phyloP scores from a whole-genome alignment of 257 asterid genomes.

The Vinca minor region DNA sequence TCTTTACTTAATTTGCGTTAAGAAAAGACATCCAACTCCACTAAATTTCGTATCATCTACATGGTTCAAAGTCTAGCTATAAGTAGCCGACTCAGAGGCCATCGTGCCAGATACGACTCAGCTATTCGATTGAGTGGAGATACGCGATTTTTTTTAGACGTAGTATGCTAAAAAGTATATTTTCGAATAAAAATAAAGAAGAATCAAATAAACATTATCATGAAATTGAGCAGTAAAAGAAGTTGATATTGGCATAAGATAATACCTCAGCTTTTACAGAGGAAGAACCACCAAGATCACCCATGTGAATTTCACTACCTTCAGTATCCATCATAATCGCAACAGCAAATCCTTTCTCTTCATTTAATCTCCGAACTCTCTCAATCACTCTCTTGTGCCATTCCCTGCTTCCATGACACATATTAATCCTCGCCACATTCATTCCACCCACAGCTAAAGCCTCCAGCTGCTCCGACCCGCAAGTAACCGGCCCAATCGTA shows the following conservation, averaged over 20 bases:
- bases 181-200: too few species aligned
- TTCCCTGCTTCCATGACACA: constrained; percentile 98
- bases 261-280: constrained; percentile 91
- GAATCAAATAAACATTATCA: neutral
- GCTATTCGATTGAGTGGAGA: too few species aligned
- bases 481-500: constrained; percentile 80
- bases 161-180: too few species aligned
- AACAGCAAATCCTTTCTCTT: constrained; percentile 91
- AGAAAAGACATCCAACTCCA: neutral
- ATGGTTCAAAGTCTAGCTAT: neutral
- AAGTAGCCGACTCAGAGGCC: too few species aligned
- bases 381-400: constrained; percentile 85
- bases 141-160: too few species aligned
- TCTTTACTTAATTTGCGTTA: neutral
- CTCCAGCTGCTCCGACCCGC: constrained; percentile 81
- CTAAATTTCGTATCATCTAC: neutral
- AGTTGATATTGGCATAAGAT: neutral
- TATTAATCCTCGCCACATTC: constrained; percentile 93
- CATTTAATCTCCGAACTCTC: constrained; percentile 84
- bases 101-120: too few species aligned
- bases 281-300: constrained; percentile 90
- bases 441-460: constrained; percentile 93
- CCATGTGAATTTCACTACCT: constrained; percentile 99
- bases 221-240: neutral
- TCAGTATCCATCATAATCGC: constrained; percentile 99